Evolutionary conservation across 768 basidiomycete genomes (phyloP), one percentile per base, ranked within the genome.

Genomic region (Aureoboletus auriporus): DNA sequence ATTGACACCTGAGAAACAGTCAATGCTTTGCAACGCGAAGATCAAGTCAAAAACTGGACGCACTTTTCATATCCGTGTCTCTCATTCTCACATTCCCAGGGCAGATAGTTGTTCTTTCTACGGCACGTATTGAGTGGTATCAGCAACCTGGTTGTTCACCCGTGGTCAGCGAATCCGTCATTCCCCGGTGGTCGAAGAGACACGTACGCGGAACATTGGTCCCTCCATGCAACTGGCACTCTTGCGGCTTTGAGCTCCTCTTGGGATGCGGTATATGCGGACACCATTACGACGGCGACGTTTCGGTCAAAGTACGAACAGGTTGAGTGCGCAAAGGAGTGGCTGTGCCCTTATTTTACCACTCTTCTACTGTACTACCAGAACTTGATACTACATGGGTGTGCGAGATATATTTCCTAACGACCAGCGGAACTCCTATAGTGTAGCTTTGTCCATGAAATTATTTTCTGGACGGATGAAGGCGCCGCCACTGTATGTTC

Each of bases 31-130:
- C 23, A 47, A 42, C 11, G 20, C 20, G 23, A 41, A 4, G 41
- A 27, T 30, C 36, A 8, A 20, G 39, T 39, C 37, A 35, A 38
- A 29, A 16, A 20, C 20, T 11, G 11, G 20, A 28, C 83, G 60
- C 62, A 88, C 90, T 89, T 83, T 73, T 95, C 91, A 62, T 95
- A 89, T 30, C 75, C 74, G 64, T 91, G 86, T 52, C 85, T 75
- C 71, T 95, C 87, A 56, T 93, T 83, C 65, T 92, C 88, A 66
- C 93, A 95, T 56, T 93, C 84, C 93, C 93, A 96, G n/a, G 89
- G 85, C 60, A 89, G 67, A 66, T 92, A 96, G 44, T 70, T 71
- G 42, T 80, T 80, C 61, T 89, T 75, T 67, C 79, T 83, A 58
- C 93, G 82, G 69, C 93, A 96, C 53, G 83, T 71, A 63, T 96